phyloP scores from a whole-genome alignment of 176 grass and related monocot genomes.

The Hordeum marinum region DNA sequence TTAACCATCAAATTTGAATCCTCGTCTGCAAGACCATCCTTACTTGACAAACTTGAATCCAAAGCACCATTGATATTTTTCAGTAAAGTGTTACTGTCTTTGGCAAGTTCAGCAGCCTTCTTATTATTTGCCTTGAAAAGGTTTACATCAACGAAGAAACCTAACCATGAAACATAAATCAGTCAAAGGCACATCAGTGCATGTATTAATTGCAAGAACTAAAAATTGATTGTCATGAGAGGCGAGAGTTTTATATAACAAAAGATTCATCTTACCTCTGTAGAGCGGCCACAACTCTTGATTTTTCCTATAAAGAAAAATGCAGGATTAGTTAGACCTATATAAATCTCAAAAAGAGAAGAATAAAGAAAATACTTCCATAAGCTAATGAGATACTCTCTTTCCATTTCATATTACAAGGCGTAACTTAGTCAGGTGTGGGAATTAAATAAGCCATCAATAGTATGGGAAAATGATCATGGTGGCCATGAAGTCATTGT shows the following conservation, averaged over 20 bases:
- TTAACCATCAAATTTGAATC: conserved; percentile 98
- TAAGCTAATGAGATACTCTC: conserved; percentile 6
- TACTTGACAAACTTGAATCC: conserved; percentile 43
- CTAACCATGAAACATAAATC: conserved; percentile 47
- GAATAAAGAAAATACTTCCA: conserved; percentile 13
- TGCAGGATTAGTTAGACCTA: conserved; percentile 9
- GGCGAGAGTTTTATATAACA: neutral
- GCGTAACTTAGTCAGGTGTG: neutral
- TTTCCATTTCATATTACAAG: neutral
- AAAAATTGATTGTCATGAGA: neutral
- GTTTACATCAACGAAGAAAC: conserved; percentile 95
- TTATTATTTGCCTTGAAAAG: conserved; percentile 82
- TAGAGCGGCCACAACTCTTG: conserved; percentile 94
- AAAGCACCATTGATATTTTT: conserved; percentile 61
- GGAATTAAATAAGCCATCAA: neutral
- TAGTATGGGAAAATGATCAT: neutral
- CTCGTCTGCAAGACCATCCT: conserved; percentile 68
- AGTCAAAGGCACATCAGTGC: neutral
- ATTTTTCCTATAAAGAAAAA: conserved; percentile 57
- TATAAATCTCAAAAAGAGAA: conserved; percentile 1
- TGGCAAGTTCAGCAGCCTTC: conserved; percentile 56
- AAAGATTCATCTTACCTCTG: conserved; percentile 57
- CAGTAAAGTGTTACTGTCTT: conserved; percentile 60
- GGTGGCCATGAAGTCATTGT: neutral
- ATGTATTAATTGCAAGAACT: conserved; percentile 18